These are phyloP conservation scores for Cryptococcus sp. DNA, from an alignment of 1,284 basidiomycete genomes.

Conservation along the genomic window DNA sequence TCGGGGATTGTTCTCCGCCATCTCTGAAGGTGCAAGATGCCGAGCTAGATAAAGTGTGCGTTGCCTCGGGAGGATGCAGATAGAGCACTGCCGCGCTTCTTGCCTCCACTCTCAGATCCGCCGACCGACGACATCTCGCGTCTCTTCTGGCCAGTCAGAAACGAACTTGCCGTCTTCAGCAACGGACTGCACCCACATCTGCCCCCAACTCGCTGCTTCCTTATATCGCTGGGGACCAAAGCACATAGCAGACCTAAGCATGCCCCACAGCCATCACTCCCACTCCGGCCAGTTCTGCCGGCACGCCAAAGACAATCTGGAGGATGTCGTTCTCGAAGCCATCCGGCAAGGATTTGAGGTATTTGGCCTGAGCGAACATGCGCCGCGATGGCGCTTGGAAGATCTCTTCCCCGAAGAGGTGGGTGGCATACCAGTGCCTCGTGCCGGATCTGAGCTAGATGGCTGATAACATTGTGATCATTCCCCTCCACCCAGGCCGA, in stretches of 20 bases:
- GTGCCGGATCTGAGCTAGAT: background rate
- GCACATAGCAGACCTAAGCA: too few relatives aligned
- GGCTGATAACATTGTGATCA: background rate
- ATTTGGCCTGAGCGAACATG: conserved; percentile 92
- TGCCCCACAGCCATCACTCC: conserved; percentile 90
- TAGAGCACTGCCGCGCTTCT: too few relatives aligned
- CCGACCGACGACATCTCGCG: too few relatives aligned
- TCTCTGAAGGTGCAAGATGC: too few relatives aligned
- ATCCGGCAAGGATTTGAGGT: conserved; percentile 71
- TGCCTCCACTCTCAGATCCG: too few relatives aligned
- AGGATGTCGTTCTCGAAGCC: conserved; percentile 75
- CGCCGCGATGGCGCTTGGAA: conserved; percentile 71
- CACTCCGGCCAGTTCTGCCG: conserved; percentile 97
- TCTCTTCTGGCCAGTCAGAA: too few relatives aligned
- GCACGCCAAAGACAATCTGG: conserved; percentile 73
- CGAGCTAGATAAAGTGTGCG: too few relatives aligned
- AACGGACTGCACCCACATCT: background rate
- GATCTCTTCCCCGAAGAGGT: conserved; percentile 98
- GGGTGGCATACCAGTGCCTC: conserved; percentile 19
- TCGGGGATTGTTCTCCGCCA: too few relatives aligned
- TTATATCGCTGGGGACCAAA: background rate
- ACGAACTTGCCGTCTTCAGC: background rate
- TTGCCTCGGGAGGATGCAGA: too few relatives aligned
- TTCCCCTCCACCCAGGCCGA: conserved; percentile 37
- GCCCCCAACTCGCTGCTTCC: background rate